Evolutionary conservation across 345 rosid species (phyloP), one percentile per base, ranked within the genome.

Genomic region (Bretschneidera sinensis): DNA sequence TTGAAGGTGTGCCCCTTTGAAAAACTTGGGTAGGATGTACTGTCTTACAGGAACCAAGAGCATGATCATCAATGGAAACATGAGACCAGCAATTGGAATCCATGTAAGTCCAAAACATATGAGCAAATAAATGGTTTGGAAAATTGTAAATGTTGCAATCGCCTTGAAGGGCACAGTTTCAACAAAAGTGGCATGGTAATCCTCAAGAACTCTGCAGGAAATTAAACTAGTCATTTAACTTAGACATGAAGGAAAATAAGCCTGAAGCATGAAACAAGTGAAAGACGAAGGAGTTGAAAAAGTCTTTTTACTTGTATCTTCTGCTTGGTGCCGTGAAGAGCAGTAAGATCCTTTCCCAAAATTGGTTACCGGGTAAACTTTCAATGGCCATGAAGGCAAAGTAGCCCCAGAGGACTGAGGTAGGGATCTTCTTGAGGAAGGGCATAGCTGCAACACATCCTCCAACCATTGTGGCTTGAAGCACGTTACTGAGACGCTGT

Each of bases 41-140:
- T 94, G 99, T 56, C 99, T 76, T 17, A 83, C 88, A 0, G 99
- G 97, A 60, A 94, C 83, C 33, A 94, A 74, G 65, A 94, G 90
- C 96, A 94, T 88, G 85, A 94, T 90, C 85, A 90, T 69, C 61
- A 94, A 45, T 8, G 99, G 99, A 66, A 94, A 94, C 83, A 94
- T 84, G 33, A 90, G 83, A 17, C 99, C 99, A 6, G 99, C 99
- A 0, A 90, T 72, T 1, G 99, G 99, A 24, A 94, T 58, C 99
- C 97, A 94, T n/a, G 99, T 94, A 20, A 94, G 75, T 13, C 99
- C 99, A 62, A 90, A 94, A 70, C 99, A 94, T 25, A 75, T 55
- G 2, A 88, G 83, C 75, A 94, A 72, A 69, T 94, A 94, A 53
- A 7, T 34, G 31, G 96, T 81, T 73, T 94, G 99, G 68, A 94